Conservation (phyloP, 2,329 filamentous ascomycete genomes). For the Helotiales sp. region DNA sequence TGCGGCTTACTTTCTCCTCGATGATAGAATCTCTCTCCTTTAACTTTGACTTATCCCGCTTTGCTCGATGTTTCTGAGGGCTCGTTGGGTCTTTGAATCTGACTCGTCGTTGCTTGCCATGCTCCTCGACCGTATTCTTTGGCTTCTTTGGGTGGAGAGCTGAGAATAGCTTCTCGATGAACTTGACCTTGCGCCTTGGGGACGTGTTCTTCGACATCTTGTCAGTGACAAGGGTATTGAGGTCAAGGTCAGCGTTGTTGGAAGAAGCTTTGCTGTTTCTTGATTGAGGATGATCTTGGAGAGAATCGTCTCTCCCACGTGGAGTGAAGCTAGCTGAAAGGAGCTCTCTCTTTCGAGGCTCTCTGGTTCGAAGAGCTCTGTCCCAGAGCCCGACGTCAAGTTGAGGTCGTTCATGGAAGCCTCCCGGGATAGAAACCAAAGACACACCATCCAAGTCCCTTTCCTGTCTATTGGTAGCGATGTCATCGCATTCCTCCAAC, state of each 20-base stretch:
- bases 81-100: neutral
- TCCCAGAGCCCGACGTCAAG: conserved; percentile 3
- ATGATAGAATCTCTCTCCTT: neutral
- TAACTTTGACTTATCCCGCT: neutral
- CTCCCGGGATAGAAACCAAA: conserved; percentile 6
- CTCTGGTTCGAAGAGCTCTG: too few species aligned
- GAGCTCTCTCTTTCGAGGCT: neutral
- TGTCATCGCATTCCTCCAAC: conserved; percentile 8
- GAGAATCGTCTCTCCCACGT: neutral
- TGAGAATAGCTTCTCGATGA: conserved; percentile 2
- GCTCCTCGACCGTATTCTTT: neutral
- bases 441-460: conserved; percentile 3
- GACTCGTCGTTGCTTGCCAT: neutral
- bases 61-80: neutral
- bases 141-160: conserved; percentile 5
- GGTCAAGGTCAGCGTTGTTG: neutral
- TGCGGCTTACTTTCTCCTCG: neutral
- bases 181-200: conserved; percentile 1
- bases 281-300: neutral
- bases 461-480: neutral
- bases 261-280: neutral
- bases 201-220: neutral
- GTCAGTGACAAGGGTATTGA: neutral
- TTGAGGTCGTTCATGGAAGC: conserved; percentile 2
- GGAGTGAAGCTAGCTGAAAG: neutral